These are phyloP conservation scores for Hortaea werneckii DNA, from an alignment of 2,329 filamentous ascomycete species.

Conservation along the genomic window DNA sequence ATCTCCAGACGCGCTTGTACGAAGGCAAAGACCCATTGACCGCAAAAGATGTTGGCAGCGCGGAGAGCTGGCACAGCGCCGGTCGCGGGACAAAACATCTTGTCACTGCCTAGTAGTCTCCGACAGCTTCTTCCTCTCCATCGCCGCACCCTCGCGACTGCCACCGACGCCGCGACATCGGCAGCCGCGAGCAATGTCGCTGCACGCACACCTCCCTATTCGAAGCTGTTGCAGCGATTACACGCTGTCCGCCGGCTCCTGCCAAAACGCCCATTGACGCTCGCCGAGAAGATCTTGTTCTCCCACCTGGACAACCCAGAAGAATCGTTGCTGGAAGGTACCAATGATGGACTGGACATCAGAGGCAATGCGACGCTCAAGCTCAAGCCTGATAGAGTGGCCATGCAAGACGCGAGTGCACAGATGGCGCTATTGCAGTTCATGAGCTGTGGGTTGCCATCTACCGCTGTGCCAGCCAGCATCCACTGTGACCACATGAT, in stretches of 20 bases:
- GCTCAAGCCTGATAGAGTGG: conserved; percentile 92
- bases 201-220: conserved; percentile 65
- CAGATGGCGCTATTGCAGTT: conserved; percentile 98
- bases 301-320: conserved; percentile 84
- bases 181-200: conserved; percentile 26
- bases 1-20: no score
- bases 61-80: background rate
- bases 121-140: conserved; percentile 13
- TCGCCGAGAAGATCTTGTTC: conserved; percentile 98
- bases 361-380: conserved; percentile 86
- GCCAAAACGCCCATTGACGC: conserved; percentile 54
- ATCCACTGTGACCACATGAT: conserved; percentile 99
- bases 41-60: conserved; percentile 2
- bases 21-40: no score
- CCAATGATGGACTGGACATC: conserved; percentile 72
- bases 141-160: conserved; percentile 22
- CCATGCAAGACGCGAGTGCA: conserved; percentile 97
- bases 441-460: conserved; percentile 87
- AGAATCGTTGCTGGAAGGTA: conserved; percentile 73
- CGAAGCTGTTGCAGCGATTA: conserved; percentile 69
- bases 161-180: conserved; percentile 10
- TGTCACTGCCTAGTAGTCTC: conserved; percentile 5
- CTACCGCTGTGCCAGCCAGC: conserved; percentile 86
- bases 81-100: background rate
- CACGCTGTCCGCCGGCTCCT: conserved; percentile 65